Percentiles rank a stretch among this genome's conserved stretches.
phyloP scores from a whole-genome alignment of 1,284 basidiomycete genomes.

The Austroboletus novae-zelandiae region DNA sequence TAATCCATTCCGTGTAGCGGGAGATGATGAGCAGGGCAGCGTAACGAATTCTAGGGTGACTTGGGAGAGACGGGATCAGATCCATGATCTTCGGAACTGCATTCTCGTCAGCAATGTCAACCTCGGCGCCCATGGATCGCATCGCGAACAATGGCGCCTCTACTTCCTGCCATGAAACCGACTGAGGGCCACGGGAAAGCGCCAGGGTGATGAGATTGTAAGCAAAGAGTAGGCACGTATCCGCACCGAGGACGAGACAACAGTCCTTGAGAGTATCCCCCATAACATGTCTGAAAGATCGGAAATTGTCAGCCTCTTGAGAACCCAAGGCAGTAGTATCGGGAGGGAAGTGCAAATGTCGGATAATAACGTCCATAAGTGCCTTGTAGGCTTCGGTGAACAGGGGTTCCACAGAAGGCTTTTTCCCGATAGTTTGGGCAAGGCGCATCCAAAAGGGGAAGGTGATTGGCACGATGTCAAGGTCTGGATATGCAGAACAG shows the following conservation, averaged over 20 bases:
- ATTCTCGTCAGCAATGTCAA: slow-evolving; percentile 80
- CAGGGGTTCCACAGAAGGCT: slow-evolving; percentile 60
- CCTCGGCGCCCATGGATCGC: slow-evolving; percentile 96
- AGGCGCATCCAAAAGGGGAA: slow-evolving; percentile 99
- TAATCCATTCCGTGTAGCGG: slow-evolving; percentile 97
- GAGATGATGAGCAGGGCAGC: slow-evolving; percentile 94
- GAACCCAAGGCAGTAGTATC: slow-evolving; percentile 65
- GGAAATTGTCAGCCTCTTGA: slow-evolving; percentile 92
- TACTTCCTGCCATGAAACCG: slow-evolving; percentile 89
- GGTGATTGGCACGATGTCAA: slow-evolving; percentile 97
- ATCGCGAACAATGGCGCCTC: slow-evolving; percentile 98
- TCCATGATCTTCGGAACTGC: slow-evolving; percentile 96
- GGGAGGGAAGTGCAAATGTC: slow-evolving; percentile 89
- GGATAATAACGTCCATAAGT: slow-evolving; percentile 86
- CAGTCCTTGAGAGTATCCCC: slow-evolving; percentile 99
- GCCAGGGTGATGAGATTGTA: slow-evolving; percentile 80
- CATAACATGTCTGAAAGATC: slow-evolving; percentile 96
- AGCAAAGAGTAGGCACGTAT: slow-evolving; percentile 79
- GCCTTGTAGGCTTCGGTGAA: slow-evolving; percentile 82
- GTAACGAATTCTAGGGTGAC: slow-evolving; percentile 91
- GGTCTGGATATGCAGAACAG: slow-evolving; percentile 90
- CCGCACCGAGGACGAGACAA: slow-evolving; percentile 90
- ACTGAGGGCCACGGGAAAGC: slow-evolving; percentile 52
- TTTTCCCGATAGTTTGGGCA: slow-evolving; percentile 79
- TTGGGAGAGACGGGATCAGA: slow-evolving; percentile 86